Percentiles rank a stretch among this genome's conserved stretches.
Conservation (phyloP, 2,329 filamentous ascomycete genomes). For the Zymoseptoria passerinii region DNA sequence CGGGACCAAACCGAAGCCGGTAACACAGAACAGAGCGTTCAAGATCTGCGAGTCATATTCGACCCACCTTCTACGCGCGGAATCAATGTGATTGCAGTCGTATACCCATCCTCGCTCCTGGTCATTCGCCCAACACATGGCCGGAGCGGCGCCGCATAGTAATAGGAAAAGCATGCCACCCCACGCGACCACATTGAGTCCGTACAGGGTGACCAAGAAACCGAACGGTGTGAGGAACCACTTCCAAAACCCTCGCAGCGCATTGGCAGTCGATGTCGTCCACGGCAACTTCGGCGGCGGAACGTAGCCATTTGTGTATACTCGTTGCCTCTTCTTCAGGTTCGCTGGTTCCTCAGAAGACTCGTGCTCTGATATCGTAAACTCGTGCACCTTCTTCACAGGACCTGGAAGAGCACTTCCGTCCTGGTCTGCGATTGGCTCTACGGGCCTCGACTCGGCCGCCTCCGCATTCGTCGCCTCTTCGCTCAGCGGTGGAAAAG, state of each 20-base stretch:
- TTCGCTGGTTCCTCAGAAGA: background rate
- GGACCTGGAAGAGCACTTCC: background rate
- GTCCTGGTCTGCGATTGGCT: background rate
- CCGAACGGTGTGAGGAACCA: slow-evolving; percentile 69
- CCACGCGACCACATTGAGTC: slow-evolving; percentile 78
- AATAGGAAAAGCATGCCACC: slow-evolving; percentile 85
- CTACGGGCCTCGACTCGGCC: background rate
- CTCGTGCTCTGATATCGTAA: background rate
- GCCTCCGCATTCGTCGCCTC: slow-evolving; percentile 7
- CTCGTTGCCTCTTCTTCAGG: slow-evolving; percentile 2
- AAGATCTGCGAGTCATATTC: slow-evolving; percentile 78
- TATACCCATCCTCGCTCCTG: slow-evolving; percentile 9
- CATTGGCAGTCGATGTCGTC: slow-evolving; percentile 9
- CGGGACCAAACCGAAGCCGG: slow-evolving; percentile 73
- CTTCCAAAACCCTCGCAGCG: slow-evolving; percentile 56
- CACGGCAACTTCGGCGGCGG: slow-evolving; percentile 26
- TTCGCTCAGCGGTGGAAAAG: slow-evolving; percentile 18
- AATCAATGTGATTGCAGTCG: slow-evolving; percentile 36
- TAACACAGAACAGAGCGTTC: slow-evolving; percentile 78
- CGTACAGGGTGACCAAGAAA: slow-evolving; percentile 69
- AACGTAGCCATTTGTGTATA: slow-evolving; percentile 32
- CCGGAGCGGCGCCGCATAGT: slow-evolving; percentile 63
- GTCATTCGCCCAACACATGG: slow-evolving; percentile 57
- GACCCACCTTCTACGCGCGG: slow-evolving; percentile 73
- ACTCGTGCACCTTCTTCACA: background rate